A percentile compares a stretch with the other conserved stretches of the same genome.
Evolutionary conservation across 116 monocot species (phyloP).

Genomic region (Trichopus zeylanicus): DNA sequence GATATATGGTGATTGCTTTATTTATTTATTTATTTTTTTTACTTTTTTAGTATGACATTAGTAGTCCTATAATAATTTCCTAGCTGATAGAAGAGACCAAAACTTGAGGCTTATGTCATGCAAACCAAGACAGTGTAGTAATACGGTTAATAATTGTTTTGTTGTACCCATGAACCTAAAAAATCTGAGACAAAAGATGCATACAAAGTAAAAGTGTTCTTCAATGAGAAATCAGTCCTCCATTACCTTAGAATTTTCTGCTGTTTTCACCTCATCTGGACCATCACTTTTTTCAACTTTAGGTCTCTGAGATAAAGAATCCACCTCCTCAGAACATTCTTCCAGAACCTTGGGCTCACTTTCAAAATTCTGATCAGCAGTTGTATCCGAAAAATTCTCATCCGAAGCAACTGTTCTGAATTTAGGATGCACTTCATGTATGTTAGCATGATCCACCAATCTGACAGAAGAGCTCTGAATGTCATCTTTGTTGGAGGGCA

Average conservation of each 20-base stretch:
- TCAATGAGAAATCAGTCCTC: not conserved
- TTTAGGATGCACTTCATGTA: not conserved
- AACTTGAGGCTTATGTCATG: too few relatives aligned
- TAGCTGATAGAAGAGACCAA: too few relatives aligned
- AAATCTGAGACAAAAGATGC: too few relatives aligned
- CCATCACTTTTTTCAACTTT: slow-evolving; percentile 4
- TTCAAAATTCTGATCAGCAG: slow-evolving; percentile 2
- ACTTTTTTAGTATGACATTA: too few relatives aligned
- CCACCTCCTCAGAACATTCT: slow-evolving; percentile 4
- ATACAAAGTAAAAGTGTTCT: not conserved
- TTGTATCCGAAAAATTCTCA: not conserved
- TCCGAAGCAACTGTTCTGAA: not conserved
- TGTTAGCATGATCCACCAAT: not conserved
- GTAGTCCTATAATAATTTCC: too few relatives aligned
- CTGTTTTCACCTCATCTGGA: slow-evolving; percentile 7
- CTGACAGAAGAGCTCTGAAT: slow-evolving; percentile 1
- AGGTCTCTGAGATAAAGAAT: slow-evolving; percentile 8
- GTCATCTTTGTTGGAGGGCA: not conserved
- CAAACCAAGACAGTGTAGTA: too few relatives aligned
- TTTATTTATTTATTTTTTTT: too few relatives aligned
- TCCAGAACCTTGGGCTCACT: not conserved
- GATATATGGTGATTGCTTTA: too few relatives aligned
- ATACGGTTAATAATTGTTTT: too few relatives aligned
- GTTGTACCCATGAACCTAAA: too few relatives aligned
- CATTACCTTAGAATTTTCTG: slow-evolving; percentile 29